Conservation (phyloP, 768 basidiomycete genomes). For the Glaciozyma antarctica region DNA sequence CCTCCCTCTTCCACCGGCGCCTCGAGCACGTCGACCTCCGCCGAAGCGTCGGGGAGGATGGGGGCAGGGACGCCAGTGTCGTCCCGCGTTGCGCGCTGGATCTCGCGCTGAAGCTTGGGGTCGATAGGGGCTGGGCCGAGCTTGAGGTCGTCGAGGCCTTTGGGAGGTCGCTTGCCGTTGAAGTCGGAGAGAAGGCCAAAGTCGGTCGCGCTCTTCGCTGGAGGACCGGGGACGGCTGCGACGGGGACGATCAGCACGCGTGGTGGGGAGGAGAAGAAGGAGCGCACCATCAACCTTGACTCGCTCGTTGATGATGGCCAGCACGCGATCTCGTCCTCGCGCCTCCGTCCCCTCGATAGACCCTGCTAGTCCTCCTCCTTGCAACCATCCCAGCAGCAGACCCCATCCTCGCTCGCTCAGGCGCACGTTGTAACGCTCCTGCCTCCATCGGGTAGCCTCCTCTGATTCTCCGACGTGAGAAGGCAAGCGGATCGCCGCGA, state of each 20-base stretch:
- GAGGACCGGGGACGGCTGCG: conserved; percentile 58
- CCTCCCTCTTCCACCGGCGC: background rate
- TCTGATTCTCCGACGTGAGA: conserved; percentile 76
- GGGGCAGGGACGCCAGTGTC: conserved; percentile 53
- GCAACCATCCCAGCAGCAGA: conserved; percentile 88
- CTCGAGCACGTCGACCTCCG: conserved; percentile 41
- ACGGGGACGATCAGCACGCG: conserved; percentile 18
- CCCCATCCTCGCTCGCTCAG: conserved; percentile 88
- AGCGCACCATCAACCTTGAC: conserved; percentile 74
- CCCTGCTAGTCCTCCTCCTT: conserved; percentile 55
- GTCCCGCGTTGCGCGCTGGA: conserved; percentile 67
- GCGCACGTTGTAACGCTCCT: conserved; percentile 78
- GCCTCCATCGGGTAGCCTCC: conserved; percentile 69
- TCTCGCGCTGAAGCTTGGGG: conserved; percentile 71
- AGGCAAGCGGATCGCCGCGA: conserved; percentile 70
- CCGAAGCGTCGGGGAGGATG: conserved; percentile 46
- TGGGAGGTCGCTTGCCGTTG: conserved; percentile 1
- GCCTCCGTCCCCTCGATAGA: conserved; percentile 37
- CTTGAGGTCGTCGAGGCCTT: conserved; percentile 48
- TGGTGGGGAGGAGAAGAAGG: conserved; percentile 2
- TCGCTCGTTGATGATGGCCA: conserved; percentile 90
- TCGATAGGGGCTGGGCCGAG: conserved; percentile 71
- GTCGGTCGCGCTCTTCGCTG: conserved; percentile 55
- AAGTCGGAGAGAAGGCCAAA: conserved; percentile 41
- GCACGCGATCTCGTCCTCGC: conserved; percentile 76